Conservation (phyloP, 2,329 filamentous ascomycete genomes). For the Calonectria naviculata region DNA sequence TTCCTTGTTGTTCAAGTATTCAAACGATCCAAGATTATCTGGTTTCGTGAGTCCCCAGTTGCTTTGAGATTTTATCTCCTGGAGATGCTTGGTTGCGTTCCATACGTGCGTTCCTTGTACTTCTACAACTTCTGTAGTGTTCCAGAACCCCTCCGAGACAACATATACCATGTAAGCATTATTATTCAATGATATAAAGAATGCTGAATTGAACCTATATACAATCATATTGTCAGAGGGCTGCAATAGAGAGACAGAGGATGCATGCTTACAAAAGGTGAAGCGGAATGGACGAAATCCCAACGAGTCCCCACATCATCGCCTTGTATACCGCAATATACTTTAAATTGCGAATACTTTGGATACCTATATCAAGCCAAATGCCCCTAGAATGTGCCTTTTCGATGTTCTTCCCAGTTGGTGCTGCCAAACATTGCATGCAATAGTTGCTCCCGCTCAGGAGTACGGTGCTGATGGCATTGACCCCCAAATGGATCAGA, state of each 20-base stretch:
- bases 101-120: not conserved
- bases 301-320: not conserved
- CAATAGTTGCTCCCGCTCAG: slow-evolving; percentile 44
- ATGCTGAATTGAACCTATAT: slow-evolving; percentile 7
- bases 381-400: slow-evolving; percentile 11
- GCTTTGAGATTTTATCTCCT: too few relatives aligned
- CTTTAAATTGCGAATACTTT: slow-evolving; percentile 19
- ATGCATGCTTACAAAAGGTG: not conserved
- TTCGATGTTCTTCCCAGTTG: slow-evolving; percentile 43
- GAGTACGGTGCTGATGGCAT: not conserved
- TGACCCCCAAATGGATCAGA: not conserved
- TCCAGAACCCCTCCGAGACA: slow-evolving; percentile 17
- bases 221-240: too few relatives aligned
- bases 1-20: not conserved
- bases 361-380: slow-evolving; percentile 29
- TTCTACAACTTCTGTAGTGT: not conserved
- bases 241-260: too few relatives aligned
- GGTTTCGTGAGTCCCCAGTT: too few relatives aligned
- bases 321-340: not conserved
- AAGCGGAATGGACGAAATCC: slow-evolving; percentile 1
- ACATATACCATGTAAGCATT: slow-evolving; percentile 8
- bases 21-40: not conserved
- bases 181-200: not conserved
- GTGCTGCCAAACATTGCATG: slow-evolving; percentile 46
- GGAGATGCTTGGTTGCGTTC: not conserved